Conservation (phyloP, 306 rosid species). For the Vigna mungo region DNA sequence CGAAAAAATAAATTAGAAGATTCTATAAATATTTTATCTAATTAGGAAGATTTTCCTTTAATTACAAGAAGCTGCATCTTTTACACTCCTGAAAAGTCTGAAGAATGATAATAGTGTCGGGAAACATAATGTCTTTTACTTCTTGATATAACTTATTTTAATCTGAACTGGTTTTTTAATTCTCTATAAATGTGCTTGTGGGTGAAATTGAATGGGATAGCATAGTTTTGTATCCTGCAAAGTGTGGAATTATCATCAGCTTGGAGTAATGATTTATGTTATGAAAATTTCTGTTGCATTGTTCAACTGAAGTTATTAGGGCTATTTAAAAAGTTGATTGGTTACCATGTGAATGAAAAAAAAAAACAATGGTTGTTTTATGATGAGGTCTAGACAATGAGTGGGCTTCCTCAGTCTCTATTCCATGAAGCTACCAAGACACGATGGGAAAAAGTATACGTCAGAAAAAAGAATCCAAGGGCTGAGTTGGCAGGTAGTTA, state of each 20-base stretch:
- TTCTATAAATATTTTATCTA: no score
- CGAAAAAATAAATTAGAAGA: no score
- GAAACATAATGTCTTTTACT: constrained; percentile 19
- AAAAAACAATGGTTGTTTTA: constrained; percentile 7
- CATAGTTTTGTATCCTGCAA: constrained; percentile 25
- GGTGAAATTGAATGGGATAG: background rate
- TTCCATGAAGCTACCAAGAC: no score
- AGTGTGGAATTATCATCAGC: constrained; percentile 28
- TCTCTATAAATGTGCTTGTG: background rate
- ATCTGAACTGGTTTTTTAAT: constrained; percentile 6
- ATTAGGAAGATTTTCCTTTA: no score
- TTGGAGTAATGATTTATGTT: constrained; percentile 2
- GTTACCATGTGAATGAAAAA: constrained; percentile 2
- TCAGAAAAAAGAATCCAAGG: no score
- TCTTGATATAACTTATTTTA: constrained; percentile 10
- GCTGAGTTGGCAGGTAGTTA: no score
- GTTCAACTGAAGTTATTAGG: constrained; percentile 34
- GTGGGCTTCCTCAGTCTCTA: no score
- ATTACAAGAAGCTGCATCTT: background rate
- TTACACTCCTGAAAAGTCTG: background rate
- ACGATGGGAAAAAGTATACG: no score
- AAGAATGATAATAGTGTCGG: background rate
- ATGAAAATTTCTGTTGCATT: background rate
- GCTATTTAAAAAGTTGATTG: background rate
- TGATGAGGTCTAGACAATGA: background rate